Conservation (phyloP, 805 yeast species). For the Spathaspora sp. region DNA sequence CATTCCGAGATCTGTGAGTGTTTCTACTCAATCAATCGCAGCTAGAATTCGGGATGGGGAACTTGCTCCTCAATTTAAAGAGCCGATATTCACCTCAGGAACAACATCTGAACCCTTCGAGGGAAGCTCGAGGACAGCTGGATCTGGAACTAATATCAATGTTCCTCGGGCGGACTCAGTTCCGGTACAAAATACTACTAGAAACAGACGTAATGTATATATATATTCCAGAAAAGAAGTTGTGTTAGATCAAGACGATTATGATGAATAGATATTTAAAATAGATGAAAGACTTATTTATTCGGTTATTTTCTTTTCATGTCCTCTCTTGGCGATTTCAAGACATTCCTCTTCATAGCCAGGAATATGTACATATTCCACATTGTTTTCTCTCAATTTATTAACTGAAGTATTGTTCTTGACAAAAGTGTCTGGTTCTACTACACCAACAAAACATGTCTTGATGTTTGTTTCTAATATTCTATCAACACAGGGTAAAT, state of each 20-base stretch:
- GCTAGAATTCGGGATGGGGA: constrained; percentile 4
- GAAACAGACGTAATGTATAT: constrained; percentile 30
- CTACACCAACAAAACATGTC: constrained; percentile 85
- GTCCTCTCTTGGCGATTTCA: constrained; percentile 72
- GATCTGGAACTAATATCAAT: neutral
- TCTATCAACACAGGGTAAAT: constrained; percentile 82
- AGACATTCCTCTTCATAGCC: constrained; percentile 76
- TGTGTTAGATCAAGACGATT: constrained; percentile 15
- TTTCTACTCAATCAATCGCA: constrained; percentile 16
- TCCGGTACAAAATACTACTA: neutral
- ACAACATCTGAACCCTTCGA: neutral
- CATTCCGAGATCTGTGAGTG: constrained; percentile 48
- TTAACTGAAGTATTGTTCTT: constrained; percentile 62
- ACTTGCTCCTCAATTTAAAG: neutral
- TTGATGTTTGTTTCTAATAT: constrained; percentile 55
- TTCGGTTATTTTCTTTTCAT: constrained; percentile 26
- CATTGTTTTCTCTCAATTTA: constrained; percentile 51
- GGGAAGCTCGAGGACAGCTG: neutral
- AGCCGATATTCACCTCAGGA: neutral
- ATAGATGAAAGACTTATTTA: neutral
- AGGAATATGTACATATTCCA: constrained; percentile 75
- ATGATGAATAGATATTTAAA: constrained; percentile 17
- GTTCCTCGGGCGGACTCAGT: neutral
- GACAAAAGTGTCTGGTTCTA: constrained; percentile 90
- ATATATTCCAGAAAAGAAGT: constrained; percentile 38